These are phyloP conservation scores for Yarrowia galli DNA, from an alignment of 1,139 yeast genomes.

Conservation along the genomic window DNA sequence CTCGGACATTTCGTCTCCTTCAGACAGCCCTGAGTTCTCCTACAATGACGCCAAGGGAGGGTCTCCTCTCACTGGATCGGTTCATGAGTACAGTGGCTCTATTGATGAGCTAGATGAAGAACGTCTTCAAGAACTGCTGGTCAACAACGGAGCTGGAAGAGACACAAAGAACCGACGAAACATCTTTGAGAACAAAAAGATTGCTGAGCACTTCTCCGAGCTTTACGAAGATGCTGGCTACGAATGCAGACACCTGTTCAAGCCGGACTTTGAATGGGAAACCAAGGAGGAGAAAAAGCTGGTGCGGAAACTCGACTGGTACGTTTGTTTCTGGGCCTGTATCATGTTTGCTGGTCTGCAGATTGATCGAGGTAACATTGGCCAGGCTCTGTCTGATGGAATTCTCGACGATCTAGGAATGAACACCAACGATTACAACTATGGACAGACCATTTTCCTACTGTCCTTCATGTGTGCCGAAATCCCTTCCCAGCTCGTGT, in stretches of 20 bases:
- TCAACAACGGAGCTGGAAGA: constrained; percentile 26
- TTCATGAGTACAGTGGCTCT: constrained; percentile 22
- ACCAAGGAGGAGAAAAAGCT: constrained; percentile 55
- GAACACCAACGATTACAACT: constrained; percentile 59
- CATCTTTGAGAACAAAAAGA: constrained; percentile 53
- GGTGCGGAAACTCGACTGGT: constrained; percentile 55
- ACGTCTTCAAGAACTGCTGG: constrained; percentile 32
- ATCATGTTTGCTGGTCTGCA: constrained; percentile 60
- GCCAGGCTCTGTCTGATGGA: constrained; percentile 61
- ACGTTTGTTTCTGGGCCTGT: constrained; percentile 58
- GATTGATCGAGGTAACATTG: constrained; percentile 60
- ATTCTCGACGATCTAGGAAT: constrained; percentile 56
- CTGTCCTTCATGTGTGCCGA: constrained; percentile 59
- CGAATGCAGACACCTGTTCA: constrained; percentile 57
- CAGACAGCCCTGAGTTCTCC: constrained; percentile 5
- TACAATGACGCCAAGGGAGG: constrained; percentile 17
- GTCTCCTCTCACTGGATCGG: constrained; percentile 1
- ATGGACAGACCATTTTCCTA: constrained; percentile 57
- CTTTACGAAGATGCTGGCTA: constrained; percentile 56
- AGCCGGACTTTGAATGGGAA: constrained; percentile 59
- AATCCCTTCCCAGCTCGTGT: constrained; percentile 61
- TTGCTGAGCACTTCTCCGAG: constrained; percentile 54
- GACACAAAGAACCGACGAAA: constrained; percentile 28
- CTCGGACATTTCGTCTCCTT: constrained; percentile 15
- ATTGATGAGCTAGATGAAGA: constrained; percentile 26